phyloP scores from a whole-genome alignment of 2,329 filamentous ascomycete genomes.

The Podosphaera aphanis region DNA sequence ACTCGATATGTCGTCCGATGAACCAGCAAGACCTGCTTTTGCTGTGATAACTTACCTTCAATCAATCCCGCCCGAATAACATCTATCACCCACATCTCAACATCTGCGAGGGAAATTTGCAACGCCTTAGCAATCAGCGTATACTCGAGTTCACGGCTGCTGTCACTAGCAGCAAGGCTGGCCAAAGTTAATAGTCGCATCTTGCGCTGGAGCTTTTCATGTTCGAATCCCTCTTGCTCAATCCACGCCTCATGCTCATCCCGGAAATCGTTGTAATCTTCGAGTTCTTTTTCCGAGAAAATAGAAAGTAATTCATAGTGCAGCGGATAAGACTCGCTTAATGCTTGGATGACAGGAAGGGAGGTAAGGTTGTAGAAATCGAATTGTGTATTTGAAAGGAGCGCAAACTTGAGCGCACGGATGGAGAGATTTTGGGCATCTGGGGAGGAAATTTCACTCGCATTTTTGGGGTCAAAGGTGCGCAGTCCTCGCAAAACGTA shows the following conservation, averaged over 20 bases:
- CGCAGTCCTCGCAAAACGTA: constrained; percentile 40
- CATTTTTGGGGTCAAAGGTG: constrained; percentile 32
- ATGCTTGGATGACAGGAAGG: constrained; percentile 59
- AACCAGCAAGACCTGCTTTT: constrained; percentile 79
- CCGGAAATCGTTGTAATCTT: constrained; percentile 89
- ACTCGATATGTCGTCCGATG: constrained; percentile 92
- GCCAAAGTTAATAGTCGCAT: constrained; percentile 89
- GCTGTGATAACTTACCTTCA: constrained; percentile 86
- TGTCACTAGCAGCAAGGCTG: constrained; percentile 62
- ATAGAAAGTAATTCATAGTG: constrained; percentile 88
- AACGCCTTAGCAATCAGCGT: constrained; percentile 62
- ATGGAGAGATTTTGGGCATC: constrained; percentile 40
- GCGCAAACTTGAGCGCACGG: constrained; percentile 41
- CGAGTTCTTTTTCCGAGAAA: constrained; percentile 79
- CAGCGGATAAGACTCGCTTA: constrained; percentile 60
- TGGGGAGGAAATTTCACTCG: constrained; percentile 31
- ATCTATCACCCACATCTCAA: constrained; percentile 98
- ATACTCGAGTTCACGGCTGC: constrained; percentile 75
- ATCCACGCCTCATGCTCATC: constrained; percentile 76
- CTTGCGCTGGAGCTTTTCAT: constrained; percentile 63
- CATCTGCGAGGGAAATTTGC: constrained; percentile 58
- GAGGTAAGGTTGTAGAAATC: constrained; percentile 51
- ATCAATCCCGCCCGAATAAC: constrained; percentile 88
- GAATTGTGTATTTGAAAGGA: constrained; percentile 40
- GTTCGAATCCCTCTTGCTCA: constrained; percentile 49